A percentile compares a stretch with the other conserved stretches of the same genome.
Conservation (phyloP, 495 filamentous ascomycete genomes). For the Annulohypoxylon stygium region DNA sequence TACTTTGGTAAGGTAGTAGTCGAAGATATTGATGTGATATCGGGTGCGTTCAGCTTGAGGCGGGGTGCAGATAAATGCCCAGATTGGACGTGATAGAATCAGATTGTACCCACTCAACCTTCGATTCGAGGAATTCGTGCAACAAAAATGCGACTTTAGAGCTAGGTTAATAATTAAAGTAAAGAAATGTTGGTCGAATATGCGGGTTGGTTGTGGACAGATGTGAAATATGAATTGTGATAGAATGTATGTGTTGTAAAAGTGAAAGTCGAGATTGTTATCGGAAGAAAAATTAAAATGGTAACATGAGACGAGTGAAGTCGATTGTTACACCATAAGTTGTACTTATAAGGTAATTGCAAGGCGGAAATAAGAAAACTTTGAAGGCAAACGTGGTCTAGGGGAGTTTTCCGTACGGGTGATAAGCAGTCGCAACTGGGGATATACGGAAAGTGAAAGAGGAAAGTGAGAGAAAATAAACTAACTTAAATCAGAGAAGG, state of each 20-base stretch:
- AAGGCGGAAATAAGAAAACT: not conserved
- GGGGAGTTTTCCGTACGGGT: conserved; percentile 2
- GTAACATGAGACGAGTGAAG: not conserved
- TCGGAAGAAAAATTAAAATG: not conserved
- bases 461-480: conserved; percentile 37
- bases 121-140: not conserved
- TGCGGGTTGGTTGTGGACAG: not conserved
- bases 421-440: conserved; percentile 8
- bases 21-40: conserved; percentile 27
- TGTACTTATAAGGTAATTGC: conserved; percentile 1
- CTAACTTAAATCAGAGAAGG: conserved; percentile 18
- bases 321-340: not conserved
- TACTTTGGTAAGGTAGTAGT: conserved; percentile 1
- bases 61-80: conserved; percentile 29
- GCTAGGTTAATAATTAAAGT: not conserved
- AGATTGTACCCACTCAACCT: not conserved
- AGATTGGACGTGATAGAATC: not conserved
- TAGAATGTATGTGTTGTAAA: not conserved
- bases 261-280: not conserved
- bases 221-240: not conserved
- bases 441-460: conserved; percentile 2
- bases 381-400: not conserved
- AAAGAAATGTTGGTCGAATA: not conserved
- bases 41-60: conserved; percentile 15
- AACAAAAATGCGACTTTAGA: not conserved